These are phyloP conservation scores for Mortierella sp. DNA, from an alignment of 371 early-diverging fungal genomes.

Conservation along the genomic window DNA sequence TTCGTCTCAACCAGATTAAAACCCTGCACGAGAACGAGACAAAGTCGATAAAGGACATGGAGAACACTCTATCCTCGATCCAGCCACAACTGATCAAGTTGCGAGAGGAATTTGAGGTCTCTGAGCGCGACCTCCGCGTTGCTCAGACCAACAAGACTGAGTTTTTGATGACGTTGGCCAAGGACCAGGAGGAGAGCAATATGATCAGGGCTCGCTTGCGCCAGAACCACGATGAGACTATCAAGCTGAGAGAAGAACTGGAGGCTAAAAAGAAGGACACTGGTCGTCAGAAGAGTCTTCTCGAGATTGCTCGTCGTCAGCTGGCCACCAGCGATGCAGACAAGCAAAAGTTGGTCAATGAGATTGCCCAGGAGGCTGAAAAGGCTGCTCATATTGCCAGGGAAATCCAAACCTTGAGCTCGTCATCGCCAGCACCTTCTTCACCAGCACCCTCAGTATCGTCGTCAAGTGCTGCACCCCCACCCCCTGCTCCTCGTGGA, in stretches of 20 bases:
- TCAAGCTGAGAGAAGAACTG: constrained; percentile 59
- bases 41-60: constrained; percentile 62
- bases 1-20: constrained; percentile 62
- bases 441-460: constrained; percentile 15
- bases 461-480: constrained; percentile 26
- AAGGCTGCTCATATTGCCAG: constrained; percentile 33
- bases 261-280: constrained; percentile 57
- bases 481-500: constrained; percentile 55
- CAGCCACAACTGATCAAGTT: constrained; percentile 59
- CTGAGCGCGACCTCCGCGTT: constrained; percentile 52
- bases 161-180: constrained; percentile 60
- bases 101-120: constrained; percentile 61
- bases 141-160: constrained; percentile 61
- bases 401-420: constrained; percentile 25
- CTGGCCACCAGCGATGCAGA: constrained; percentile 51
- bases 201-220: constrained; percentile 57
- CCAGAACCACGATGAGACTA: constrained; percentile 63
- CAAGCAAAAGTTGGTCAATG: constrained; percentile 47
- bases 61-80: constrained; percentile 55
- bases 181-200: constrained; percentile 62
- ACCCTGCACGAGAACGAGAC: constrained; percentile 65
- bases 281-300: constrained; percentile 45
- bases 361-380: constrained; percentile 47
- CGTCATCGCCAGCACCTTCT: background rate
- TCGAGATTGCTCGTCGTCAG: constrained; percentile 56